Base-by-base conservation (phyloP, 208 protist species). In the Acanthamoeba lenticulata region DNA sequence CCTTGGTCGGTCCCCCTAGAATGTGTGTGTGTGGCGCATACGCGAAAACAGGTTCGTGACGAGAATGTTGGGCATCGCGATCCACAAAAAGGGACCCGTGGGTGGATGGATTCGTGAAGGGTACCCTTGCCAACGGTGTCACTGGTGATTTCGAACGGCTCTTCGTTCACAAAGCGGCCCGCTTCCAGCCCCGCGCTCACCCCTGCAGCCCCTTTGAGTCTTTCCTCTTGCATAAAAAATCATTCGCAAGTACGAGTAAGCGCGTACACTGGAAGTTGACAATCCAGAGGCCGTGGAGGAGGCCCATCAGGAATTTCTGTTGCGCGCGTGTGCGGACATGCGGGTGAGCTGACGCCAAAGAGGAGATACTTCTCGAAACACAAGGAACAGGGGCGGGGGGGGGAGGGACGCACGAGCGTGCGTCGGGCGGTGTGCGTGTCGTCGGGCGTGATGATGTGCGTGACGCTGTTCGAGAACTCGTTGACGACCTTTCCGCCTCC, bases 51-150 rank as follows among this genome's bases (percentile, higher is more conserved):
- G 5, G 17, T 15, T 0, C 65, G 62, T 72, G 9, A 72, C 62
- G 29, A 17, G 32, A 42, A 74, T 36, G 9, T 38, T 34, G 17
- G 21, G 2, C n/a, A n/a, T n/a, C n/a, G n/a, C n/a, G n/a, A n/a
- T n/a, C n/a, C n/a, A n/a, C 60, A 6, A 69, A 34, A 27, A 69
- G 19, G 27, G 60, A 69, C 5, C 27, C 27, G 29, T 5, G 27
- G 60, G 5, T 52, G 5, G 21, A 27, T 69, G 60, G 27, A 6
- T 27, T 21, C 9, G 62, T 1, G 21, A 19, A 19, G 1, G 1
- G 29, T 74, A 74, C 65, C 65, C 29, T 74, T 74, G 65, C 65
- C 65, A 4, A 74, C 65, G n/a, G 65, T 74, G 36, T 74, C 65
- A 7, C 65, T 74, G 13, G n/a, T 38, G 65, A 74, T 42, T n/a